Conservation (phyloP, 2,329 filamentous ascomycete genomes). For the Neonectria hederae region DNA sequence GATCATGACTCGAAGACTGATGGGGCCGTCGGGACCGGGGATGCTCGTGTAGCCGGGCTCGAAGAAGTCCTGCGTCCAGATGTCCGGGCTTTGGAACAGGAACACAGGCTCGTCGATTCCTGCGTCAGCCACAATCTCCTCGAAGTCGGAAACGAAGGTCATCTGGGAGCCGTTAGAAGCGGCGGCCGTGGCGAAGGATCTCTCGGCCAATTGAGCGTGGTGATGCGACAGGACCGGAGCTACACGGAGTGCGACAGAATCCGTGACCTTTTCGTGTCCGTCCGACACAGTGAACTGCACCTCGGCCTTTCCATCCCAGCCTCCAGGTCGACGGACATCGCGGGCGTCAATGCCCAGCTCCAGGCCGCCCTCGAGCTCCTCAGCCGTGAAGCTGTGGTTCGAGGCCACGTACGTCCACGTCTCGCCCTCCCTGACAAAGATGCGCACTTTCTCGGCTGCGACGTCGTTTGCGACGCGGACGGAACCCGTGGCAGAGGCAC, state of each 20-base stretch:
- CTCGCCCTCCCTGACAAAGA: slow-evolving; percentile 39
- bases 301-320: slow-evolving; percentile 43
- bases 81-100: slow-evolving; percentile 34
- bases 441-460: slow-evolving; percentile 37
- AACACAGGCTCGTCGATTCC: slow-evolving; percentile 8
- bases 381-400: slow-evolving; percentile 41
- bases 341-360: slow-evolving; percentile 48
- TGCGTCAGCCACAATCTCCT: background rate
- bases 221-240: slow-evolving; percentile 51
- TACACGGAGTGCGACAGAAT: slow-evolving; percentile 45
- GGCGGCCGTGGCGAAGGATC: slow-evolving; percentile 26
- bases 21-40: slow-evolving; percentile 47
- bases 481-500: slow-evolving; percentile 27
- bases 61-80: slow-evolving; percentile 53
- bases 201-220: slow-evolving; percentile 44
- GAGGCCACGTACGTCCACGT: slow-evolving; percentile 41
- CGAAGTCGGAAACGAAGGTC: slow-evolving; percentile 12
- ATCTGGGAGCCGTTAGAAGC: background rate
- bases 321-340: slow-evolving; percentile 36
- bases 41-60: slow-evolving; percentile 52
- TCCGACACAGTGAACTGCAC: slow-evolving; percentile 45
- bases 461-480: slow-evolving; percentile 23
- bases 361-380: slow-evolving; percentile 43
- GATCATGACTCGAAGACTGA: slow-evolving; percentile 46
- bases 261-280: slow-evolving; percentile 27